Evolutionary conservation across 2,329 filamentous ascomycete species (phyloP), one percentile per base, ranked within the genome.

Genomic region (Beauveria medogensis): DNA sequence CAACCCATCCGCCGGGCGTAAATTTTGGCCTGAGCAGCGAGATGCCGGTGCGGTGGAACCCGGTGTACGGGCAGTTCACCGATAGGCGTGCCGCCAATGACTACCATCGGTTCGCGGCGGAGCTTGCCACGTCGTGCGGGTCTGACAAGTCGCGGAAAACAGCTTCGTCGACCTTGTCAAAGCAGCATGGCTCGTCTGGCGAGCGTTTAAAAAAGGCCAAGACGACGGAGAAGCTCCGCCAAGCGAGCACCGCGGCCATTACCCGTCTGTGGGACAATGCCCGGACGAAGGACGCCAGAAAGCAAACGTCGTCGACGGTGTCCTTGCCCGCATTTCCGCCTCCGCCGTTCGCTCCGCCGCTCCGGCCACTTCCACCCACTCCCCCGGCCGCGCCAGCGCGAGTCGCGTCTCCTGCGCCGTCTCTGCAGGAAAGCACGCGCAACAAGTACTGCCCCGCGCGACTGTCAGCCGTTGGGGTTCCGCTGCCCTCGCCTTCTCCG

Each of bases 21-120:
- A 37, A 52, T 20, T 57, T 56, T 40, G 40, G 30, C 22, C 46
- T 56, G 34, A 50, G 37, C 20, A 51, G 43, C 28, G 30, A 48
- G 47, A 26, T 28, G 28, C 59, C 53, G 3, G 46, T 37, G 53
- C 46, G 53, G 3, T 65, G 63, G 67, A 63, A 67, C n/a, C 59
- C 64, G 8, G 50, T 60, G 0, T 65, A 69, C 55, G 68, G 64
- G 50, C 68, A 71, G 46, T 70, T 72, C 22, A 69, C 65, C 55
- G 72, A 74, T 58, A 63, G 63, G 22, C 68, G 68, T 54, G 68
- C 69, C 5, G 69, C 72, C 2, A 69, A 68, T 48, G 73, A 74
- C 47, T 75, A 75, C 37, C 73, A 75, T 60, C 68, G 67, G 9
- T 69, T 75, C 54, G 67, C 72, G 18, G 67, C 67, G 20, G 68